A percentile compares a stretch with the other conserved stretches of the same genome.
Evolutionary conservation across 345 rosid species (phyloP).

Genomic region (Moricandia arvensis): DNA sequence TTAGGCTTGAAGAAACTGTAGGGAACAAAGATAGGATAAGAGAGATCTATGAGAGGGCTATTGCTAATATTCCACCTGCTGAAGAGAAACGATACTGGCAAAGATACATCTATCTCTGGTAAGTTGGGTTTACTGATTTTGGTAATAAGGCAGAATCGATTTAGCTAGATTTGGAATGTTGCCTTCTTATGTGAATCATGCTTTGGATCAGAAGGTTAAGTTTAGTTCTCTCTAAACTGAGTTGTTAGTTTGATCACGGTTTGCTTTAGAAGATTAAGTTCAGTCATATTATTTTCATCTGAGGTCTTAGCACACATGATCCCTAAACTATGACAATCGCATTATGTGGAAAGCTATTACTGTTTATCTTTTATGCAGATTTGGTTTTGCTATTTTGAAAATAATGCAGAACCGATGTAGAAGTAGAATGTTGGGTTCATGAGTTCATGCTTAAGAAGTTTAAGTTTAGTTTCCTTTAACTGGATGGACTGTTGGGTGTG

Average conservation of each 20-base stretch:
- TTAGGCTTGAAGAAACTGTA: background rate
- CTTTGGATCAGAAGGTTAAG: background rate
- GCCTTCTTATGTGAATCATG: background rate
- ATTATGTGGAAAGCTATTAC: too few species aligned
- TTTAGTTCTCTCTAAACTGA: background rate
- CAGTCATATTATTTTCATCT: too few species aligned
- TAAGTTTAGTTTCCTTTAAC: background rate
- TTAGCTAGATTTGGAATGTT: too few species aligned
- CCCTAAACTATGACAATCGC: too few species aligned
- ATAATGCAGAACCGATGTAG: background rate
- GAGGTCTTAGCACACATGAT: too few species aligned
- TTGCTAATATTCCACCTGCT: conserved; percentile 9
- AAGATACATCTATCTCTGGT: conserved; percentile 11
- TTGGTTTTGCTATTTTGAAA: too few species aligned
- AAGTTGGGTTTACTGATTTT: background rate
- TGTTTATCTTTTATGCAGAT: too few species aligned
- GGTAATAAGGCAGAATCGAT: too few species aligned
- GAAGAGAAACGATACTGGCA: conserved; percentile 13
- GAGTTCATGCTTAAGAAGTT: background rate
- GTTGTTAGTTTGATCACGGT: background rate
- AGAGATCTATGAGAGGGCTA: conserved; percentile 1
- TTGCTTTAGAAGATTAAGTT: too few species aligned
- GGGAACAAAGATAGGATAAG: conserved; percentile 4
- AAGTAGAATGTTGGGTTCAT: background rate
- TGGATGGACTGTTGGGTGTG: background rate